Evolutionary conservation across 495 filamentous ascomycete genomes (phyloP).

Genomic region (Penicillium riverlandense): DNA sequence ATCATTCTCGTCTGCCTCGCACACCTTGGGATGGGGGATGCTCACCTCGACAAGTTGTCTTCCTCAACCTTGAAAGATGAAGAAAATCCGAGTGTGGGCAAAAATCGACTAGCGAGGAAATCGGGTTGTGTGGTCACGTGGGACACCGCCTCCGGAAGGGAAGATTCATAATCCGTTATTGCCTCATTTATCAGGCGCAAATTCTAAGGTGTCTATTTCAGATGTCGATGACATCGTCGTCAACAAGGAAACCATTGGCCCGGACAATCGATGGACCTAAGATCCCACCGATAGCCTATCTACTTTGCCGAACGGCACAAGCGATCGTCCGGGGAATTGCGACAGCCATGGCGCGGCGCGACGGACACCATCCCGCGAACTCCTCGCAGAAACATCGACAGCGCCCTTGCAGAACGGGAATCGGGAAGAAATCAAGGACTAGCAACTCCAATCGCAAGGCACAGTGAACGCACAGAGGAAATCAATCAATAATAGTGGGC

Average conservation of each 20-base stretch:
- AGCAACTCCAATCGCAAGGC: background rate
- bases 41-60: slow-evolving; percentile 53
- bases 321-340: too few relatives aligned
- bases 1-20: background rate
- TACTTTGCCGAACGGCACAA: background rate
- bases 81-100: slow-evolving; percentile 19
- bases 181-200: background rate
- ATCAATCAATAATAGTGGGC: slow-evolving; percentile 3
- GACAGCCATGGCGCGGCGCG: too few relatives aligned
- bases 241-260: background rate
- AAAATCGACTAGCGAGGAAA: slow-evolving; percentile 15
- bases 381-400: slow-evolving; percentile 11
- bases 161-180: slow-evolving; percentile 1
- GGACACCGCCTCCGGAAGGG: too few relatives aligned
- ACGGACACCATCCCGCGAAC: background rate
- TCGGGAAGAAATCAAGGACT: background rate
- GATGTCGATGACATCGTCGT: background rate
- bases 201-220: too few relatives aligned
- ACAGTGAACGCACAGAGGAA: too few relatives aligned
- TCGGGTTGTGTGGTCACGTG: slow-evolving; percentile 42
- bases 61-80: slow-evolving; percentile 47
- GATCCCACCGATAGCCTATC: background rate
- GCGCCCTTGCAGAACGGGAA: background rate
- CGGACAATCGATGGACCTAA: background rate
- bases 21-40: background rate